Evolutionary conservation across 2,329 filamentous ascomycete species (phyloP), one percentile per base, ranked within the genome.

Genomic region (Calonectria pteridis): DNA sequence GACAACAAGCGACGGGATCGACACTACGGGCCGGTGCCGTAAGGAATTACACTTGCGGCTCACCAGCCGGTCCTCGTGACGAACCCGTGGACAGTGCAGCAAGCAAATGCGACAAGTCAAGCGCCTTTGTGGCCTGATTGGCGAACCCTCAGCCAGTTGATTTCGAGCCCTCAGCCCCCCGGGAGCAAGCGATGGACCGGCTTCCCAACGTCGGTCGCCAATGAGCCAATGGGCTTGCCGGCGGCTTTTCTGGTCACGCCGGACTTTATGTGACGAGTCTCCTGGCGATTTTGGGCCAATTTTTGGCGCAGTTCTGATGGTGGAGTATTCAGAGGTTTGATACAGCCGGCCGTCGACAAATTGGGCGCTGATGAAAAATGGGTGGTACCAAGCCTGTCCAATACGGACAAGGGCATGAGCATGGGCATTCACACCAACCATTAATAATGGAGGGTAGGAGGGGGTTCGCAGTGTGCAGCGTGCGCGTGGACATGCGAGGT

Each of bases 1-100:
- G 31, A 72, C 11, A 20, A 23, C 28, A 33, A 62, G 37, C 37
- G 55, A 59, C 40, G 67, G 67, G 67, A 64, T 63, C 58, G 67
- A 53, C 66, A 55, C 59, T 55, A 55, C 64, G 64, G 63, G 46
- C 69, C 62, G 53, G 65, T 63, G 49, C 50, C 64, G 37, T 49
- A 62, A 35, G 20, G 31, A 35, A 53, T 35, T 63, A 23, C 49
- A 64, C 33, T 71, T 64, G 71, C 71, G 53, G 68, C 75, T 69
- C 63, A 72, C 73, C 69, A 67, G 35, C 53, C 65, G 28, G 43
- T 55, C 66, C 46, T 69, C 67, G 75, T 73, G 76, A 81, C 72
- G 80, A 82, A 80, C 78, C 71, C 74, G 74, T 81, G 80, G 79
- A 77, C 76, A 77, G 76, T 80, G 80, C 78, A 73, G 71, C 73